phyloP scores from a whole-genome alignment of 768 basidiomycete genomes.

The Boletus reticuloceps region DNA sequence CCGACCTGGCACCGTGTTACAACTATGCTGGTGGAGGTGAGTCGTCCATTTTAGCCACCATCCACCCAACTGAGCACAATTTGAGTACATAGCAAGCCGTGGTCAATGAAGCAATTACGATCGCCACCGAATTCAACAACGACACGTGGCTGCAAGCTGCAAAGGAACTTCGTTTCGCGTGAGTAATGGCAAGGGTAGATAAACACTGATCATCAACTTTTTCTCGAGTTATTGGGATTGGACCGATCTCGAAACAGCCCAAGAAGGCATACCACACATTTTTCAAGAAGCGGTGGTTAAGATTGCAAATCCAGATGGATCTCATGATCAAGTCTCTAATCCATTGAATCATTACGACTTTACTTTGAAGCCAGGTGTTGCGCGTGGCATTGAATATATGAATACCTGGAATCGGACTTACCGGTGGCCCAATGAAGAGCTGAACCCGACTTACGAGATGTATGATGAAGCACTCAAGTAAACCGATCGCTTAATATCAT shows the following conservation, averaged over 20 bases:
- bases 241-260: neutral
- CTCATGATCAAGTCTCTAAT: neutral
- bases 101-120: constrained; percentile 9
- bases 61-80: neutral
- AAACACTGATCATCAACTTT: neutral
- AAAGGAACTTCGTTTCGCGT: constrained; percentile 15
- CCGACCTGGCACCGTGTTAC: constrained; percentile 17
- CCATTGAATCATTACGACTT: constrained; percentile 7
- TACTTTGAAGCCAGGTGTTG: neutral
- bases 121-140: constrained; percentile 1
- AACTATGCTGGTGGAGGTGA: constrained; percentile 8
- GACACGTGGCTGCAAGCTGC: constrained; percentile 13
- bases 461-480: constrained; percentile 9
- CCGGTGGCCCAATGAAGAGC: constrained; percentile 8
- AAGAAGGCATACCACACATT: constrained; percentile 1
- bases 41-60: neutral
- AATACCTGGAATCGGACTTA: constrained; percentile 6
- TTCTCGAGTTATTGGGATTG: constrained; percentile 13
- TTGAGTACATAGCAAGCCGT: constrained; percentile 12
- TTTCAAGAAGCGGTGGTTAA: neutral
- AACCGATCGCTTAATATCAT: neutral
- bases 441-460: neutral
- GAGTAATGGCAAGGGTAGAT: neutral
- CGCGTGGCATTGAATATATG: neutral
- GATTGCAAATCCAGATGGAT: neutral